Evolutionary conservation across 2,329 filamentous ascomycete species (phyloP), one percentile per base, ranked within the genome.

Genomic region (Passalora sequoiae): DNA sequence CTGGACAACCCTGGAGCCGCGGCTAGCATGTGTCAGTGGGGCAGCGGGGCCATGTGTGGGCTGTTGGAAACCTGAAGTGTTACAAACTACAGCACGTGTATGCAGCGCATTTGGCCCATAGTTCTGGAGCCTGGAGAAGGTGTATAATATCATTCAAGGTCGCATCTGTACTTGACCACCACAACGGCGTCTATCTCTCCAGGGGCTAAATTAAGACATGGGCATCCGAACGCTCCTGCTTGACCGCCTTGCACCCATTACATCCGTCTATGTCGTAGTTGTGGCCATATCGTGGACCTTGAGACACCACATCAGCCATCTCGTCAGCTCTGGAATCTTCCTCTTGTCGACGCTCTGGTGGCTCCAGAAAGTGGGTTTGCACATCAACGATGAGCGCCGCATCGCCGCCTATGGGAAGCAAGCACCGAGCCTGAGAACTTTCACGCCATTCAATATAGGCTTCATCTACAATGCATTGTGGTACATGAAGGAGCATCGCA

Each of bases 401-500:
- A 68, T 75, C 43, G 53, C 57, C 21, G 55, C 54, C 10, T 62
- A 74, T 3, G 72, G 72, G 29, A 59, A 60, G 13, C 66, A 66
- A 47, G 83, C 70, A 2, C 65, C 68, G 1, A 44, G 58, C 6
- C 55, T 66, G 27, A 59, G 51, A 3, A 64, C 62, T 3, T 68
- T 64, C 43, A 53, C 66, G 5, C 70, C 71, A 1, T 62, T 60
- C 29, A 84, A 82, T 35, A 51, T 89, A 30, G 83, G 86, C 52
- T 70, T 87, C 47, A 66, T 89, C 22, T 71, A 68, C 55, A 60
- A 66, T n/a, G 73, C 75, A n/a, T 58, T 87, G 32, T 64, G 64
- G 21, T 67, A 76, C 33, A 54, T 59, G 33, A 30, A 46, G 2
- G 47, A 65, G 0, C 67, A 88, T 58, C 64, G 70, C 33, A 81